Evolutionary conservation across 2,329 filamentous ascomycete species (phyloP), one percentile per base, ranked within the genome.

Genomic region (Aspergillus ibericus): DNA sequence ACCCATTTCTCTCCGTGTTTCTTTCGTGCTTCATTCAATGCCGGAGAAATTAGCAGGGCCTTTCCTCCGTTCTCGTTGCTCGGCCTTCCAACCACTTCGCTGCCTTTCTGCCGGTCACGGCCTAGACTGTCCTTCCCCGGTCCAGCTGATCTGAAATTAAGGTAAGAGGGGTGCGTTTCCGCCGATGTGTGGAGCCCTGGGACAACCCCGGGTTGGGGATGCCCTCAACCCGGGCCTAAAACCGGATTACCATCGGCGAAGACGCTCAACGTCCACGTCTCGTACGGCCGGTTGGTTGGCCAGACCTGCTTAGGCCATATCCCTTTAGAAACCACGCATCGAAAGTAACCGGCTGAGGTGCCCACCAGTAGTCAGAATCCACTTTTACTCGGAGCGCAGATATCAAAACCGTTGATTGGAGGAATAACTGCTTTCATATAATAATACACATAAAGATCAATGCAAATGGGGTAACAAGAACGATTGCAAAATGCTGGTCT

Each of bases 11-110:
- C 57, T 68, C 67, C 67, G 67, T 66, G 56, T 63, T 65, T 67
- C 67, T 68, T 69, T 69, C 67, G 66, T 68, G 59, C 59, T 59
- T 62, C 60, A 63, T 59, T 20, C 49, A 61, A 55, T 48, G 55
- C 63, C 65, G 63, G 63, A 44, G 55, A 59, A 63, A 56, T 55
- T 51, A 61, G 60, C 63, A 63, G 64, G 57, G 56, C 59, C 49
- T 44, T 53, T 50, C 46, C 59, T 56, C 61, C 63, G 56, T 58
- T 46, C 50, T 53, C 53, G 51, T 59, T 44, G 10, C 13, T 55
- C 52, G 12, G 34, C 25, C 29, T 66, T 65, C 62, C 53, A 64
- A 54, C n/a, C 52, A 55, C 18, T 63, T 65, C 63, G 48, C 36
- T 55, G 34, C 16, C 25, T 40, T 66, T 62, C 63, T 59, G 48